A percentile compares a stretch with the other conserved stretches of the same genome.
These are phyloP conservation scores for Wickerhamiella brachini DNA, from an alignment of 805 yeast genomes.

Conservation along the genomic window DNA sequence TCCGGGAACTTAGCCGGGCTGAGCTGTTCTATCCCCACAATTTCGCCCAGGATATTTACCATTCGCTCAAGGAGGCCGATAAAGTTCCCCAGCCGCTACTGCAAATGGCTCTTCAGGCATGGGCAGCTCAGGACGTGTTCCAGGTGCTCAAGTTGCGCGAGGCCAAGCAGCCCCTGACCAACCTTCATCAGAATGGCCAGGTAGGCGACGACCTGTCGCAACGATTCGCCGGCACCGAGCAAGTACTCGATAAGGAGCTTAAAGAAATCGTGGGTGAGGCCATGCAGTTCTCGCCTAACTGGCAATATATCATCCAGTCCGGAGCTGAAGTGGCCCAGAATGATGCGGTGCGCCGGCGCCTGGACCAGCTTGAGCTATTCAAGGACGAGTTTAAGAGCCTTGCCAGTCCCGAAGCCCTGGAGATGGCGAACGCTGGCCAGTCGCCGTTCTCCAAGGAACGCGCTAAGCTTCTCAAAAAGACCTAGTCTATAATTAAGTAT, in stretches of 20 bases:
- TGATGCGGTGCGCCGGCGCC: slow-evolving; percentile 76
- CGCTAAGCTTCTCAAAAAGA: background rate
- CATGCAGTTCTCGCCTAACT: slow-evolving; percentile 56
- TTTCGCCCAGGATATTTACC: slow-evolving; percentile 49
- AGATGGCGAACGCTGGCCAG: background rate
- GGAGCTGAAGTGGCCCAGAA: slow-evolving; percentile 82
- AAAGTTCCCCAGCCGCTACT: slow-evolving; percentile 65
- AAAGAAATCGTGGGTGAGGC: slow-evolving; percentile 65
- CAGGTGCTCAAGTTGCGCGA: slow-evolving; percentile 75
- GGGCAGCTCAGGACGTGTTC: slow-evolving; percentile 82
- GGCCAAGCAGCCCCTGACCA: slow-evolving; percentile 50
- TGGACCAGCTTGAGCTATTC: slow-evolving; percentile 22
- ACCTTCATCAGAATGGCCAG: slow-evolving; percentile 73
- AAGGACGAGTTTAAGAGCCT: slow-evolving; percentile 13
- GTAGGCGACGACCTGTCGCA: slow-evolving; percentile 83
- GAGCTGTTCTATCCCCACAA: slow-evolving; percentile 61
- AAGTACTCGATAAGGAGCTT: slow-evolving; percentile 69
- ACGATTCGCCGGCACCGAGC: slow-evolving; percentile 62
- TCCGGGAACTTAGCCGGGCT: slow-evolving; percentile 39
- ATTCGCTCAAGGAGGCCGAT: slow-evolving; percentile 34
- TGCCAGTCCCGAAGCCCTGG: slow-evolving; percentile 4
- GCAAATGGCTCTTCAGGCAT: slow-evolving; percentile 50
- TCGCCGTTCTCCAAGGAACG: background rate
- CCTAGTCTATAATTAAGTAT: background rate
- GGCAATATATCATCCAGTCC: slow-evolving; percentile 66